Percentiles rank a stretch among this genome's conserved stretches.
These are phyloP conservation scores for Euphorbia corollata DNA, from an alignment of 441 rosid genomes.

Conservation along the genomic window DNA sequence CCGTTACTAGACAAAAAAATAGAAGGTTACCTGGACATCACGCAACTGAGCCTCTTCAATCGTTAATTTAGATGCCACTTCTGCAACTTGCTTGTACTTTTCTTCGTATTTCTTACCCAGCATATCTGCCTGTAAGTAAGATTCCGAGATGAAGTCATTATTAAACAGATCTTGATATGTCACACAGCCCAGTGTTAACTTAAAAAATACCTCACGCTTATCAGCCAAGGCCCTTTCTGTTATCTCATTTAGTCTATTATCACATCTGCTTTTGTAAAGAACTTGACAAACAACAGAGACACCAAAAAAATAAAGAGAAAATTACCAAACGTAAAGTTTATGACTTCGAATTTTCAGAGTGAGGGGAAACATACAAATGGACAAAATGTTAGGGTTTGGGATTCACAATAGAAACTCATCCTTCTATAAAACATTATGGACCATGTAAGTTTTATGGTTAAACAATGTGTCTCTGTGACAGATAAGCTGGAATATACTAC, in stretches of 20 bases:
- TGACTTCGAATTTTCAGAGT: neutral
- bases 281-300: constrained; percentile 38
- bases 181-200: constrained; percentile 11
- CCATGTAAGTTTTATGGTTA: constrained; percentile 2
- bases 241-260: constrained; percentile 85
- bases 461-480: neutral
- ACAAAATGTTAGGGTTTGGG: neutral
- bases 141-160: constrained; percentile 18
- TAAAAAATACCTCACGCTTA: constrained; percentile 70
- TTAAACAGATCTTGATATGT: constrained; percentile 16
- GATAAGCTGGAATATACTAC: neutral
- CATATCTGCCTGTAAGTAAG: constrained; percentile 60
- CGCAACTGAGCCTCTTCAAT: constrained; percentile 93
- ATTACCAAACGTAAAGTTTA: neutral
- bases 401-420: neutral
- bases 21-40: constrained; percentile 64
- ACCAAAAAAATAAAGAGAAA: neutral
- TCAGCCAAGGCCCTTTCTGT: constrained; percentile 87
- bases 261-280: constrained; percentile 90
- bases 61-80: constrained; percentile 84
- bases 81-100: constrained; percentile 95
- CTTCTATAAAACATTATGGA: neutral
- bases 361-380: neutral
- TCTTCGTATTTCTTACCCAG: constrained; percentile 92
- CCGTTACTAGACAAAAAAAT: constrained; percentile 6